Evolutionary conservation across 208 protist species (phyloP).

Genomic region (Trypanosoma platydactyli): DNA sequence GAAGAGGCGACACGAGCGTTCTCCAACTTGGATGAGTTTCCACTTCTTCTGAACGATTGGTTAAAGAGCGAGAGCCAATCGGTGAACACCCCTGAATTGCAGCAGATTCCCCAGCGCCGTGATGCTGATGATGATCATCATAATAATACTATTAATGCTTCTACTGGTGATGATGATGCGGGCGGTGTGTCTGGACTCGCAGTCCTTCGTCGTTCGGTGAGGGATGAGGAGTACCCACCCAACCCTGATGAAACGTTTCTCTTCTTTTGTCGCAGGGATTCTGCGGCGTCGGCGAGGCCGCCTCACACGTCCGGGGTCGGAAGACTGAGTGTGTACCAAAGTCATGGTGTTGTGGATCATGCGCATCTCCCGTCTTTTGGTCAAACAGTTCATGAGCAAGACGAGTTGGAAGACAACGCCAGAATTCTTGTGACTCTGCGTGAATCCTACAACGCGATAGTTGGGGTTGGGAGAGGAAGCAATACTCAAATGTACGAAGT

Average conservation of each 20-base stretch:
- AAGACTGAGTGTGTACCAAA: background rate
- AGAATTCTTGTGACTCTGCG: conserved; percentile 47
- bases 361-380: conserved; percentile 38
- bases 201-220: conserved; percentile 14
- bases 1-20: conserved; percentile 20
- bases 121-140: background rate
- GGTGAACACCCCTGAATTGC: too few relatives aligned
- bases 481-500: conserved; percentile 73
- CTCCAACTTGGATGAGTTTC: conserved; percentile 27
- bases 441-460: conserved; percentile 59
- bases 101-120: too few relatives aligned
- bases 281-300: background rate
- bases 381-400: conserved; percentile 35
- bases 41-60: conserved; percentile 25
- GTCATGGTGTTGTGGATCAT: conserved; percentile 12
- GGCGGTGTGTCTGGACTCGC: conserved; percentile 4
- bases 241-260: conserved; percentile 30
- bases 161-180: conserved; percentile 2
- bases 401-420: conserved; percentile 45
- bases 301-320: background rate
- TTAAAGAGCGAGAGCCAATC: conserved; percentile 18
- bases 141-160: background rate
- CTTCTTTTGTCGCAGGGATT: conserved; percentile 26
- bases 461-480: conserved; percentile 51
- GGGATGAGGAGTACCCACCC: conserved; percentile 31